Percentiles rank a stretch among this genome's conserved stretches.
Evolutionary conservation across 2,329 filamentous ascomycete species (phyloP).

Genomic region (Ophiostoma montium): DNA sequence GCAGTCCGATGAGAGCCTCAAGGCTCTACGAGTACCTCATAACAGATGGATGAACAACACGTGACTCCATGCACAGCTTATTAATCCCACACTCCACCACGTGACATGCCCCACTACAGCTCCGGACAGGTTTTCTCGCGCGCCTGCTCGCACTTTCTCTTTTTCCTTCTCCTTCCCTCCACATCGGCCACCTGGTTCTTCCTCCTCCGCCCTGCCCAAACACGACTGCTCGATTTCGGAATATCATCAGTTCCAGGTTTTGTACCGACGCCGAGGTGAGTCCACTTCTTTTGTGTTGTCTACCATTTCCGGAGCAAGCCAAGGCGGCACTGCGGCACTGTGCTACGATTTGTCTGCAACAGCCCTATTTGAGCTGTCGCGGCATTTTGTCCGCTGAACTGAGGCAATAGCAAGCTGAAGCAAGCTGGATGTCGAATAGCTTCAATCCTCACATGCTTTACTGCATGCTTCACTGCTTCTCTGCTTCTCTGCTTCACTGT

Average conservation of each 20-base stretch:
- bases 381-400: too few species aligned
- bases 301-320: not conserved
- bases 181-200: conserved; percentile 28
- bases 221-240: conserved; percentile 18
- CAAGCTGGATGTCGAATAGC: too few species aligned
- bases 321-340: not conserved
- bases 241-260: conserved; percentile 15
- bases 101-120: not conserved
- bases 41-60: too few species aligned
- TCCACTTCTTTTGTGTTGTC: conserved; percentile 4
- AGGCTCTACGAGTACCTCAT: too few species aligned
- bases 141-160: conserved; percentile 7
- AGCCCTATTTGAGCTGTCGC: not conserved
- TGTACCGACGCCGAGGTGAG: conserved; percentile 14
- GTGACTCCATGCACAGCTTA: too few species aligned
- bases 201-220: conserved; percentile 27
- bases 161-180: conserved; percentile 9
- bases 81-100: not conserved
- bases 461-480: too few species aligned
- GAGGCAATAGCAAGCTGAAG: too few species aligned
- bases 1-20: too few species aligned
- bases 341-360: not conserved
- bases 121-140: not conserved
- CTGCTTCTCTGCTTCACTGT: too few species aligned
- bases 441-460: not conserved